Evolutionary conservation across 2,329 filamentous ascomycete genomes (phyloP), one percentile per base, ranked within the genome.

Genomic region (Ophiostoma sp.): DNA sequence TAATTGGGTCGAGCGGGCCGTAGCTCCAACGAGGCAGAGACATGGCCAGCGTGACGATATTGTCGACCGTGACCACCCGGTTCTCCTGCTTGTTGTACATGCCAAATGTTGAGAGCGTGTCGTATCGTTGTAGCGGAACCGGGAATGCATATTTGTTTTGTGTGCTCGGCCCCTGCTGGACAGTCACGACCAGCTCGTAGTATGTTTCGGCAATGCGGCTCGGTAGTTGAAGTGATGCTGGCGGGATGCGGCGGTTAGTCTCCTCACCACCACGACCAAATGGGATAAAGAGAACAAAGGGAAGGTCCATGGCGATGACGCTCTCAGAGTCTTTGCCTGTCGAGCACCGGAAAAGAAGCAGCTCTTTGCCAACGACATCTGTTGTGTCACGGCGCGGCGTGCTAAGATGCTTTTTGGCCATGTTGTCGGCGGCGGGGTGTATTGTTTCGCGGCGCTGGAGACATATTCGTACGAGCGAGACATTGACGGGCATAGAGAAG

Each of bases 61-160:
- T 95, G 81, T 98, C 95, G 68, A 91, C 88, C 41, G 93, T 92
- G 72, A 89, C 87, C 76, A 96, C 90, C 70, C 93, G 92, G 71
- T 90, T 91, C 79, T 97, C 94, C 20, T 94, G 94, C 69, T 93
- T 90, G 81, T 98, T 98, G 83, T 98, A 99, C 95, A 98, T 98
- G 80, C 95, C 95, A 81, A 99, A 99, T 1, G 95, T 98, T 60
- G 94, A 97, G 67, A 99, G 84, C 1, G 94, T 99, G 79, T 99
- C 95, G 82, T 98, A 99, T 77, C 95, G 87, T 74, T 92, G 89
- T 75, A 99, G 87, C 1, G 94, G 94, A 54, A 98, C 91, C 1
- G 95, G 92, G 75, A 97, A 97, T 4, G 89, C 84, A 80, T 96
- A 95, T 80, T 96, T 96, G 80, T 92, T 93, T 80, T 97, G 93